Evolutionary conservation across 73 alveolate genomes (phyloP), one percentile per base, ranked within the genome.

Genomic region (Uronychia setigera): DNA sequence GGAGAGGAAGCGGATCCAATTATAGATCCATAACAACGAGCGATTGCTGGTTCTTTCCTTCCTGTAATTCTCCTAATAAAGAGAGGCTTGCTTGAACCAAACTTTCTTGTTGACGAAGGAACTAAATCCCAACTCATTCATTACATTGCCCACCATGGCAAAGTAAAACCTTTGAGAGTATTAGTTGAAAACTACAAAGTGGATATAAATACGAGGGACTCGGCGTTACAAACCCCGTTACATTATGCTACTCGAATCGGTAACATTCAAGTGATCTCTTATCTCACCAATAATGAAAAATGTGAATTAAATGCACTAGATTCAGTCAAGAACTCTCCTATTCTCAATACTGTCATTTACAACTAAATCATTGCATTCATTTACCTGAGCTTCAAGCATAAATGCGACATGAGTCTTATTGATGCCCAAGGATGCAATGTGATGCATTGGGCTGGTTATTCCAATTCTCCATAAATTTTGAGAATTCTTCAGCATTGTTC

Each of bases 181-280:
- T 28, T 76, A 1, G 46, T 76, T 5, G 81, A 76, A 31, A 76
- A 9, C 27, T 76, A 28, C 30, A 58, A 30, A 5, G 46, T 32
- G 5, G 59, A 76, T 76, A 5, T 30, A 28, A 76, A 76, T 30
- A 5, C 59, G 5, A 31, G 5, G n/a, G 81, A 76, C 81, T 25
- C 1, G 28, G 31, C 5, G 59, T 9, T 9, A 26, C 67, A 67
- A 32, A 83, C 58, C 29, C 74, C 79, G 1, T 31, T 59, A 1
- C 91, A 83, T 33, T 83, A 83, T 83, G 84, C 85, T 1, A 29
- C 91, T 27, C 26, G 74, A 33, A 1, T 1, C 34, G 91, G 80
- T 28, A 9, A 75, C 14, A 26, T 83, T 25, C 75, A 75, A 11
- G 59, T 76, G 1, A 79, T 76, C 19, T 0, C 60, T 0, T 83